Evolutionary conservation across 148 eudicot genomes (phyloP).

Genomic region (Agrostemma githago): DNA sequence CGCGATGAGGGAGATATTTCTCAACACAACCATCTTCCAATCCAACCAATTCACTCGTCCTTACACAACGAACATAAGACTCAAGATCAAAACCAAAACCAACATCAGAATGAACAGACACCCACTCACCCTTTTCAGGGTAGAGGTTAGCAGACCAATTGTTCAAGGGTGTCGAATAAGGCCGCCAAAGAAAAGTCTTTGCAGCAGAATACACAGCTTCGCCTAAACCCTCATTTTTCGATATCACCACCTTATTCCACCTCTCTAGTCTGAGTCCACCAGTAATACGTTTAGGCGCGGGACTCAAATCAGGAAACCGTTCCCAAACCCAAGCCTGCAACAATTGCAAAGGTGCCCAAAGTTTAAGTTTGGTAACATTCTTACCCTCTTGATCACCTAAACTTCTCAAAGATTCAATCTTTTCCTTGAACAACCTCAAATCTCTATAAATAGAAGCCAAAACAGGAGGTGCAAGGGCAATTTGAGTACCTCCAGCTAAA

Average conservation of each 20-base stretch:
- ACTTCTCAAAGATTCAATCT: conserved; percentile 6
- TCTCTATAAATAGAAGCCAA: conserved; percentile 43
- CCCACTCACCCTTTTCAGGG: conserved; percentile 20
- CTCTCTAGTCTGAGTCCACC: conserved; percentile 26
- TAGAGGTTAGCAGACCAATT: conserved; percentile 20
- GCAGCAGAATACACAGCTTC: conserved; percentile 20
- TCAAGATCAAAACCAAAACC: conserved; percentile 18
- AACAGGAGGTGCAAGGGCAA: conserved; percentile 46
- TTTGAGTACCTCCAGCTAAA: conserved; percentile 32
- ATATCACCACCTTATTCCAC: conserved; percentile 29
- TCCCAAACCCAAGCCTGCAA: conserved; percentile 58
- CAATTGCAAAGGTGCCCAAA: conserved; percentile 35
- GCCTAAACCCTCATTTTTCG: conserved; percentile 11
- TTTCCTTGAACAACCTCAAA: conserved; percentile 32
- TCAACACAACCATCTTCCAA: conserved; percentile 28
- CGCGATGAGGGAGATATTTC: conserved; percentile 52
- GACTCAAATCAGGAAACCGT: conserved; percentile 40
- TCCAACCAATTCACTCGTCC: conserved; percentile 40
- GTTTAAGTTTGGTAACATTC: not conserved
- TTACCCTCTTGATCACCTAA: conserved; percentile 2
- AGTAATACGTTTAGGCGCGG: conserved; percentile 12
- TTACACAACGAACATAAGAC: conserved; percentile 33
- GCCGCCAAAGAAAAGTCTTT: conserved; percentile 42
- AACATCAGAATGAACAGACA: not conserved
- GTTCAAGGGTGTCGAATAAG: conserved; percentile 29